Evolutionary conservation across 2,329 filamentous ascomycete species (phyloP).

Genomic region (Colletotrichum sp.): DNA sequence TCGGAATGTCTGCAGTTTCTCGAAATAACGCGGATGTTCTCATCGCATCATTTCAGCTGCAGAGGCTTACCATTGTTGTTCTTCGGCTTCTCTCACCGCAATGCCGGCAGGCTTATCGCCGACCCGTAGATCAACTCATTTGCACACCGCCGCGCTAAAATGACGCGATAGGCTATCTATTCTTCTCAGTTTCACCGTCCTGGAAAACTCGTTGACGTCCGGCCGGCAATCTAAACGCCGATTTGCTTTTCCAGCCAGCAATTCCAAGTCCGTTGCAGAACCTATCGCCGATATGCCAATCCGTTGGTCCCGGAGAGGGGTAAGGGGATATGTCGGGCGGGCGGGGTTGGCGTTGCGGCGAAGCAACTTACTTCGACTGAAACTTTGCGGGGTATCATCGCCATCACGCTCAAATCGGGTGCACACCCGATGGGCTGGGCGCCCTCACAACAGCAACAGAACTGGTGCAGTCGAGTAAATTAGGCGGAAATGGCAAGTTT

Average conservation of each 20-base stretch:
- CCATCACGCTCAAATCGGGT: background rate
- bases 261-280: background rate
- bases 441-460: background rate
- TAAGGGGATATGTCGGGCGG: background rate
- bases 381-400: constrained; percentile 1
- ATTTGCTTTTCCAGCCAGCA: background rate
- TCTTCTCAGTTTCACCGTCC: background rate
- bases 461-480: background rate
- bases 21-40: background rate
- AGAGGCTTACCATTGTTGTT: background rate
- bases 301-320: background rate
- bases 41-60: background rate
- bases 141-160: background rate
- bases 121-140: background rate
- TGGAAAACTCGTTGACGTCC: background rate
- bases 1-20: background rate
- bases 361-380: background rate
- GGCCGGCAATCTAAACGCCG: background rate
- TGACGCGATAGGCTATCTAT: background rate
- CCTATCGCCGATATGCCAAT: background rate
- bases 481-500: constrained; percentile 5
- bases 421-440: background rate
- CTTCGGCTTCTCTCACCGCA: background rate
- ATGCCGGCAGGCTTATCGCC: background rate
- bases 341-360: background rate